Percentiles rank a stretch among this genome's conserved stretches.
phyloP scores from a whole-genome alignment of 2,329 filamentous ascomycete species.

The Bipolaris bicolor region DNA sequence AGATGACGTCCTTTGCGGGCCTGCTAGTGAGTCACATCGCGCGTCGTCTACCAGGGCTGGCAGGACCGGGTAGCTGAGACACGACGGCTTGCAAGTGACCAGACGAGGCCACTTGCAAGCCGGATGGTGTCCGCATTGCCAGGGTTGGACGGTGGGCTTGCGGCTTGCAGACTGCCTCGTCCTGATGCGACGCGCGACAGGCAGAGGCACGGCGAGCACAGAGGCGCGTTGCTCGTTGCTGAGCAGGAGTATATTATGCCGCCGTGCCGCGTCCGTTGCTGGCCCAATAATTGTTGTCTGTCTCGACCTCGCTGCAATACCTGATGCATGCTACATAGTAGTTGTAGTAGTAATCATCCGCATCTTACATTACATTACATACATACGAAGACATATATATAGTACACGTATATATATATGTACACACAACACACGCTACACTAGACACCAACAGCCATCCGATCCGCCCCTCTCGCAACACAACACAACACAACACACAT shows the following conservation, averaged over 20 bases:
- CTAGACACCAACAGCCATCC: neutral
- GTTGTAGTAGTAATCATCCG: too few relatives aligned
- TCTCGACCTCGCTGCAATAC: neutral
- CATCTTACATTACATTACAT: too few relatives aligned
- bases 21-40: conserved; percentile 40
- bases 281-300: conserved; percentile 13
- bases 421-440: too few relatives aligned
- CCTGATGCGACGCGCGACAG: neutral
- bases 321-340: too few relatives aligned
- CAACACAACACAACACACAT: neutral
- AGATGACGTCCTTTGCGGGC: conserved; percentile 9
- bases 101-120: conserved; percentile 37
- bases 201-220: conserved; percentile 18
- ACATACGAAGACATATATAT: too few relatives aligned
- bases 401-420: too few relatives aligned
- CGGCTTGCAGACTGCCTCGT: conserved; percentile 3
- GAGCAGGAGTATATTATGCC: conserved; percentile 23
- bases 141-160: conserved; percentile 13
- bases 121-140: conserved; percentile 27
- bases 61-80: conserved; percentile 25
- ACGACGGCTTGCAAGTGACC: conserved; percentile 34
- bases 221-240: conserved; percentile 14
- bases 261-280: conserved; percentile 17
- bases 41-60: conserved; percentile 19
- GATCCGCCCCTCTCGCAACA: neutral